Evolutionary conservation across 768 basidiomycete genomes (phyloP).

Genomic region (Trametes villosa): DNA sequence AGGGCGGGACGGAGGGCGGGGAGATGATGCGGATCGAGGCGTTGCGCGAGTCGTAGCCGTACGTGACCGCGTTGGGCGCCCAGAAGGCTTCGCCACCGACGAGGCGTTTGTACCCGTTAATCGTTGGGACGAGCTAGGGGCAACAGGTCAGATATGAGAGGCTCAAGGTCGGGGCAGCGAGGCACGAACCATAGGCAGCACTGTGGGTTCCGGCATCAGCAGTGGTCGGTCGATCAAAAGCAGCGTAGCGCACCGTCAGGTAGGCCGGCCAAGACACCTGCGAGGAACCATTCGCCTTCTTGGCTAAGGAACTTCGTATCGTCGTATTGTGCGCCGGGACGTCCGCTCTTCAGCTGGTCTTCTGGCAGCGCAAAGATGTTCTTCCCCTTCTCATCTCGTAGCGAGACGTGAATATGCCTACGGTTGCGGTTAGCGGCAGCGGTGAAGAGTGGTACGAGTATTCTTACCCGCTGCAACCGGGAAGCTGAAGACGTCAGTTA

Average conservation of each 20-base stretch:
- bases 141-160: too few relatives aligned
- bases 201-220: slow-evolving; percentile 30
- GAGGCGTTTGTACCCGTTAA: slow-evolving; percentile 97
- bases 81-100: slow-evolving; percentile 93
- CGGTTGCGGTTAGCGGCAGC: background rate
- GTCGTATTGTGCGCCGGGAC: slow-evolving; percentile 70
- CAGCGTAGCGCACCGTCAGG: slow-evolving; percentile 68
- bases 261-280: slow-evolving; percentile 87
- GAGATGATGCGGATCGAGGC: slow-evolving; percentile 92
- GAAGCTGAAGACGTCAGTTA: slow-evolving; percentile 58
- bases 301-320: slow-evolving; percentile 87
- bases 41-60: slow-evolving; percentile 94
- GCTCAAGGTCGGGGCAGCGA: too few relatives aligned
- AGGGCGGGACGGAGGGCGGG: slow-evolving; percentile 81
- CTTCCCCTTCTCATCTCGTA: slow-evolving; percentile 66
- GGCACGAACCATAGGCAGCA: slow-evolving; percentile 76
- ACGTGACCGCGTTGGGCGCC: slow-evolving; percentile 92
- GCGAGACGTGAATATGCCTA: slow-evolving; percentile 91
- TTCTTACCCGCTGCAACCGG: slow-evolving; percentile 90
- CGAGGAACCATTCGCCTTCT: slow-evolving; percentile 91
- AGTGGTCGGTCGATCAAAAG: too few relatives aligned
- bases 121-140: slow-evolving; percentile 81
- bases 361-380: slow-evolving; percentile 82
- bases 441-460: background rate
- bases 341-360: slow-evolving; percentile 61